Evolutionary conservation across 31 red algal species (phyloP), one percentile per base, ranked within the genome.

Genomic region (Asparagopsis taxiformis): DNA sequence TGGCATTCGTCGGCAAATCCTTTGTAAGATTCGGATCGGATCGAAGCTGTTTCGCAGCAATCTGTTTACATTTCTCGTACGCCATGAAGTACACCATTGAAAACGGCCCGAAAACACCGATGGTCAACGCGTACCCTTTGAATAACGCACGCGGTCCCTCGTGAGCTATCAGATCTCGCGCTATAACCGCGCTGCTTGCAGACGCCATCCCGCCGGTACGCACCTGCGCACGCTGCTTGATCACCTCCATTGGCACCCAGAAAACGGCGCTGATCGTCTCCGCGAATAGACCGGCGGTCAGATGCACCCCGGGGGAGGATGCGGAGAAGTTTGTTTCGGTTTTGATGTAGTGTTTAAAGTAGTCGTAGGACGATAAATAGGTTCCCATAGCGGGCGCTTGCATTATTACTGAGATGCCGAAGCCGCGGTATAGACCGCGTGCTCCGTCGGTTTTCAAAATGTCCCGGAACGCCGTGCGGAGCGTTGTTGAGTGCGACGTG

Each of bases 221-320:
- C 15, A 98, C 91, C 65, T 98, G 95, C 30, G 88, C 95, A 37
- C 95, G 82, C 58, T 98, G 91, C 68, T 98, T 98, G 49, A 98
- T 51, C 29, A 94, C 95, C 73, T 98, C 95, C 90, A 98, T 98
- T 2, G 95, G 95, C 11, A 93, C 90, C 95, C 95, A 98, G 74
- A 98, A 98, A 11, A 98, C 89, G 0, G 95, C 90, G 46, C 60
- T 65, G 0, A 94, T 87, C 5, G 90, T 72, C 67, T 98, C 90
- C 6, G 95, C 95, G 20, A 65, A 39, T 30, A 98, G 76, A 2
- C 95, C 95, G 26, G 87, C 76, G 5, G 64, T 62, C 11, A 94
- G 70, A 61, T 98, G 95, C 2, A 81, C 60, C 26, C 52, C 63
- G 3, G 79, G 75, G 43, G 82, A 78, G 19, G 61, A 31, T 19